phyloP scores from a whole-genome alignment of 2,329 filamentous ascomycete genomes.

The Paraconiothyrium sp. region DNA sequence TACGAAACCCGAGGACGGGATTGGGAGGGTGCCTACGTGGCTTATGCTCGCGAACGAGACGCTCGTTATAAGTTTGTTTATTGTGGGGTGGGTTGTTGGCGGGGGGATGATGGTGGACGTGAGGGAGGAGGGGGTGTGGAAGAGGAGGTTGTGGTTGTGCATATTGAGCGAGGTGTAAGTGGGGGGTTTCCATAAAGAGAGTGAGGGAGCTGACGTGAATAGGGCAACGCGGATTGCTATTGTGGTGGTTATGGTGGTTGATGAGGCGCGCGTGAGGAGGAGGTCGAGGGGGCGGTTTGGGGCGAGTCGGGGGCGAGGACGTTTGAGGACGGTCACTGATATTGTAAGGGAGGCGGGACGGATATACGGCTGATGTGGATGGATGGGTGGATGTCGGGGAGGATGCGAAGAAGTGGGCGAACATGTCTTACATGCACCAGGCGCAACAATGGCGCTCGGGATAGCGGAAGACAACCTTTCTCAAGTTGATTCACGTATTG shows the following conservation, averaged over 20 bases:
- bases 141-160: background rate
- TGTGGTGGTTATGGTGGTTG: background rate
- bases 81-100: background rate
- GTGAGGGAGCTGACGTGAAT: background rate
- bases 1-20: conserved; percentile 8
- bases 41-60: background rate
- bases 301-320: background rate
- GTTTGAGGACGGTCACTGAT: background rate
- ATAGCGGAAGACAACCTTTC: too few relatives aligned
- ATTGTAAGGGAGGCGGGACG: background rate
- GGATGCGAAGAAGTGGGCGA: too few relatives aligned
- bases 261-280: background rate
- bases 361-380: background rate
- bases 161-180: background rate
- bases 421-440: too few relatives aligned
- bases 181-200: background rate
- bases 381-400: too few relatives aligned
- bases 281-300: background rate
- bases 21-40: conserved; percentile 1
- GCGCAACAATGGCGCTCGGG: too few relatives aligned
- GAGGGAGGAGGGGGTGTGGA: background rate
- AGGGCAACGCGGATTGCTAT: background rate
- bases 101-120: background rate
- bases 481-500: too few relatives aligned
- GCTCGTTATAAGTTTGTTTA: background rate